phyloP scores from a whole-genome alignment of 129 eudicot genomes.

The Cynara cardunculus region DNA sequence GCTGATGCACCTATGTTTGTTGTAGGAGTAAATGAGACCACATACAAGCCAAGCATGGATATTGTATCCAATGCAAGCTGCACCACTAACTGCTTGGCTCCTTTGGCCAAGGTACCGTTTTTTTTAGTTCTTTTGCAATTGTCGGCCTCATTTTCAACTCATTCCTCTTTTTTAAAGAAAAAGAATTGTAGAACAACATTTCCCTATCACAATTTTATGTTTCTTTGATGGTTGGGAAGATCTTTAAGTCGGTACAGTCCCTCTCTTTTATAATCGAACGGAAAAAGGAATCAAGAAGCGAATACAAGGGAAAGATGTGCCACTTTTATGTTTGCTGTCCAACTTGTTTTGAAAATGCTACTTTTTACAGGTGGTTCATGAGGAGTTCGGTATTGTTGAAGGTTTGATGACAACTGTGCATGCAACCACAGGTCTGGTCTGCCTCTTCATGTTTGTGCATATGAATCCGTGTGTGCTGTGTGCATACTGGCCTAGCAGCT shows the following conservation, averaged over 20 bases:
- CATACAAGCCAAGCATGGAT: constrained; percentile 89
- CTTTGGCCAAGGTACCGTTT: constrained; percentile 78
- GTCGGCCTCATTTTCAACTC: neutral
- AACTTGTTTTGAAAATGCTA: neutral
- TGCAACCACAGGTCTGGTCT: constrained; percentile 85
- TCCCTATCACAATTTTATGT: too few relatives aligned
- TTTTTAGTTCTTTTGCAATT: neutral
- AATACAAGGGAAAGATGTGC: neutral
- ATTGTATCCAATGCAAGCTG: constrained; percentile 96
- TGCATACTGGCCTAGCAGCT: too few relatives aligned
- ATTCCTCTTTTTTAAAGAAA: neutral
- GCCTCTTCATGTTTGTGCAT: constrained; percentile 6
- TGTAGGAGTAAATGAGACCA: constrained; percentile 85
- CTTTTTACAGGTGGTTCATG: constrained; percentile 75
- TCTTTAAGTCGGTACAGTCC: neutral
- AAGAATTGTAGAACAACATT: too few relatives aligned
- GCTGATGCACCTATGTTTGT: constrained; percentile 99
- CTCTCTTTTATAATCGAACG: neutral
- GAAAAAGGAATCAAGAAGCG: neutral
- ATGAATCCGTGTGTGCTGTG: neutral
- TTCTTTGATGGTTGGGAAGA: too few relatives aligned
- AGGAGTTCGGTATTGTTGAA: constrained; percentile 92
- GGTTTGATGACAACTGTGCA: constrained; percentile 98
- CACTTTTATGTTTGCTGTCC: neutral
- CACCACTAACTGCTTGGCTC: constrained; percentile 97